Base-by-base conservation (phyloP, 768 basidiomycete species). In the Dendrothele bispora region DNA sequence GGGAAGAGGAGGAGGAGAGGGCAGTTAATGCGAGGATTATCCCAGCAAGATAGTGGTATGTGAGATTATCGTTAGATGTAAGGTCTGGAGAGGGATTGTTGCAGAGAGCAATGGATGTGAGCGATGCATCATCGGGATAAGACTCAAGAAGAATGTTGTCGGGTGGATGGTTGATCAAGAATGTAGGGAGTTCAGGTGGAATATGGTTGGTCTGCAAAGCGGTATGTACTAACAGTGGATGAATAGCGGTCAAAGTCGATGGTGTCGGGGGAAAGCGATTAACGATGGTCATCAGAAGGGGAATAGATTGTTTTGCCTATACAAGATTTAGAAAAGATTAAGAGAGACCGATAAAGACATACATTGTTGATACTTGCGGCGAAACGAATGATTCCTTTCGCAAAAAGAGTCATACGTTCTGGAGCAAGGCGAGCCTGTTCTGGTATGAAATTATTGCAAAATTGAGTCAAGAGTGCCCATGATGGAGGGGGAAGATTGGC, bases 11-110 rank as follows among this genome's bases (percentile, higher is more conserved):
- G n/a, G n/a, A n/a, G n/a, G 38, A 47, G 17, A 39, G 37, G 25
- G n/a, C 38, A 24, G 38, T 38, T 27, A 27, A 30, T 7, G 72
- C 67, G 1, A 86, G 72, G 1, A 77, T 78, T n/a, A 88, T 70
- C 1, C 90, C 92, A 3, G 86, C 91, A 2, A 80, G 70, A 62
- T 93, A 92, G 70, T 94, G 89, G 61, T 93, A 93, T n/a, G 78
- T 66, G 20, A 95, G 74, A 57, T 86, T 86, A 63, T 94, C 92
- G 53, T 78, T 83, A 67, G 91, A 92, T 26, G 63, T 66, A 45
- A 95, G 68, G 50, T 91, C 87, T 6, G 54, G 49, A 2, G 79
- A 80, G n/a, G 78, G 61, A 0, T 61, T 52, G 2, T 68, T 74
- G 61, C 86, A 83, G 48, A 93, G 75, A 35, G 79, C n/a, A n/a